A percentile compares a stretch with the other conserved stretches of the same genome.
Evolutionary conservation across 1,284 basidiomycete genomes (phyloP).

Genomic region (Fistulinella cinereoalba): DNA sequence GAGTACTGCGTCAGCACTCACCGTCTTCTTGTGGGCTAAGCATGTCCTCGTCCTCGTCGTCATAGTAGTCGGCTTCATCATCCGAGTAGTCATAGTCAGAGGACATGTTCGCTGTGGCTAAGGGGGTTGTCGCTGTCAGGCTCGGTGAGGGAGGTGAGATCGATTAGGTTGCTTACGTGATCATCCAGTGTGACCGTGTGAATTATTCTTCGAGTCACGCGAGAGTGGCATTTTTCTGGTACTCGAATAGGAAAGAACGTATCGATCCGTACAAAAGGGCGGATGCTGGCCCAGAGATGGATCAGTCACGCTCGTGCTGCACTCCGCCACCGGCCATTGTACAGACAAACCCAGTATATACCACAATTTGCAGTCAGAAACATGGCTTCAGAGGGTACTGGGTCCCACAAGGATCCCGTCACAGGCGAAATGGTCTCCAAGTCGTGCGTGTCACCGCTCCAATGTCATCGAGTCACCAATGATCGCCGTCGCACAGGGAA

Average conservation of each 20-base stretch:
- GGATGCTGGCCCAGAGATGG: slow-evolving; percentile 30
- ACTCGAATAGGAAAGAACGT: slow-evolving; percentile 27
- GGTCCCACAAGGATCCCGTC: slow-evolving; percentile 77
- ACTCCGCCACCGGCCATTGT: slow-evolving; percentile 9
- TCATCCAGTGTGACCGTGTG: slow-evolving; percentile 14
- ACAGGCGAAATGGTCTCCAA: slow-evolving; percentile 96
- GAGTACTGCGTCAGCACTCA: no score
- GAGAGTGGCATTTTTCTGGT: slow-evolving; percentile 8
- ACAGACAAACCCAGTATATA: background rate
- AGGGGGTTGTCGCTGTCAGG: slow-evolving; percentile 13
- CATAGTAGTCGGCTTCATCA: slow-evolving; percentile 62
- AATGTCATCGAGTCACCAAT: slow-evolving; percentile 22
- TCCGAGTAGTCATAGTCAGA: slow-evolving; percentile 76
- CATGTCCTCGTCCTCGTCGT: slow-evolving; percentile 68
- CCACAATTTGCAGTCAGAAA: slow-evolving; percentile 19
- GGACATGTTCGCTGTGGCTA: slow-evolving; percentile 46
- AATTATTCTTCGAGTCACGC: slow-evolving; percentile 4
- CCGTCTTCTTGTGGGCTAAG: slow-evolving; percentile 55
- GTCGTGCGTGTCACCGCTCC: slow-evolving; percentile 55
- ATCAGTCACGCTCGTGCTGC: slow-evolving; percentile 10
- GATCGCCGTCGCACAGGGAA: slow-evolving; percentile 57
- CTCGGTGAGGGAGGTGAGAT: slow-evolving; percentile 22
- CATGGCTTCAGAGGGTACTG: slow-evolving; percentile 54
- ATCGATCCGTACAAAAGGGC: slow-evolving; percentile 27
- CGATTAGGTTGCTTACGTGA: slow-evolving; percentile 35